phyloP scores from a whole-genome alignment of 2,329 filamentous ascomycete species.

The Emmonsiellopsis sp. region DNA sequence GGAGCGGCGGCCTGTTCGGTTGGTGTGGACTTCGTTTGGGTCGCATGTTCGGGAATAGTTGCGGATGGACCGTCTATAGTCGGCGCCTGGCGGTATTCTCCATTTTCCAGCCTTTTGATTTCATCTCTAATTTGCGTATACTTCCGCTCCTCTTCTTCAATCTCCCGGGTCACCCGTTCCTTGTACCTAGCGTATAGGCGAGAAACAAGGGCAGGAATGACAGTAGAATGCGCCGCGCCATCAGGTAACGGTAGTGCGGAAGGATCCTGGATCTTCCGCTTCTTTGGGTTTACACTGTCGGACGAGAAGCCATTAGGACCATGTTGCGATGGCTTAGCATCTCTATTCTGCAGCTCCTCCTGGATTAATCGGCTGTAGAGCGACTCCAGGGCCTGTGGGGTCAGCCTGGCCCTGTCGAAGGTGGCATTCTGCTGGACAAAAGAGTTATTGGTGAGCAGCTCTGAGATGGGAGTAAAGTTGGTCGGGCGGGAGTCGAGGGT shows the following conservation, averaged over 20 bases:
- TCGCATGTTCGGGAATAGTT: neutral
- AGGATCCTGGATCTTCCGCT: conserved; percentile 64
- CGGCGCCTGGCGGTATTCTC: conserved; percentile 39
- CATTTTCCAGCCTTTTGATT: conserved; percentile 57
- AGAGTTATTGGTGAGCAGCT: conserved; percentile 62
- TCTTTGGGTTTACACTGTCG: conserved; percentile 45
- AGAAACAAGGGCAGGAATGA: conserved; percentile 60
- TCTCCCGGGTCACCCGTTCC: conserved; percentile 57
- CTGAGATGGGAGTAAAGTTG: conserved; percentile 64
- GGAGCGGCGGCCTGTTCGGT: neutral
- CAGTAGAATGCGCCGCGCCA: conserved; percentile 54
- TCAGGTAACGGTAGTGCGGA: conserved; percentile 51
- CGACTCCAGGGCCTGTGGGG: conserved; percentile 65
- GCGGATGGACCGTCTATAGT: neutral
- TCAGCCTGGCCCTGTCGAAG: conserved; percentile 67
- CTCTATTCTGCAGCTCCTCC: conserved; percentile 54
- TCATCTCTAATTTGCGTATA: conserved; percentile 58
- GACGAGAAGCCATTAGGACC: conserved; percentile 22
- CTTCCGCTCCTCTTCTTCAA: conserved; percentile 63
- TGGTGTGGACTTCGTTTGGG: neutral
- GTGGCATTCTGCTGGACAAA: conserved; percentile 59
- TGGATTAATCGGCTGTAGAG: conserved; percentile 68
- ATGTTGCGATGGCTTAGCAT: conserved; percentile 21
- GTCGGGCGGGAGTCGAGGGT: conserved; percentile 55
- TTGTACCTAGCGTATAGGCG: conserved; percentile 68